Conservation (phyloP, 371 early-diverging fungal species). For the Syncephalis plumigaleata region DNA sequence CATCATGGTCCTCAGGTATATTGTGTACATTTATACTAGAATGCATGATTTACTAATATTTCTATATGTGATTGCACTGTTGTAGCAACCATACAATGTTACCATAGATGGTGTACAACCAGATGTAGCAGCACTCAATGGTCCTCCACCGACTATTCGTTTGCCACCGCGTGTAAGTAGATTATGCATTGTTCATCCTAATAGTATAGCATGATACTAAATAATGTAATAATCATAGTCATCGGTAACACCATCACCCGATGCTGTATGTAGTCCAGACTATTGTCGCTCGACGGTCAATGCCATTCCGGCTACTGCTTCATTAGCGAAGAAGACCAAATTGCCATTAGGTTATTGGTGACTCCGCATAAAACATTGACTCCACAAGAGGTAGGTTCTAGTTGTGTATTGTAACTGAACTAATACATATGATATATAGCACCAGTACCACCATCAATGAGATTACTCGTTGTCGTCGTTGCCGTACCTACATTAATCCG, state of each 20-base stretch:
- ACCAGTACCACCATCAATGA: constrained; percentile 74
- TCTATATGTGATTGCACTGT: constrained; percentile 4
- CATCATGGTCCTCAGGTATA: constrained; percentile 16
- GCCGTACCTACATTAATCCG: constrained; percentile 92
- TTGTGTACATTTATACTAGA: background rate
- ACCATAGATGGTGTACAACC: constrained; percentile 33
- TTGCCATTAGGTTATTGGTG: constrained; percentile 77
- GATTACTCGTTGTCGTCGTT: constrained; percentile 88
- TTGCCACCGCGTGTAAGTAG: constrained; percentile 28
- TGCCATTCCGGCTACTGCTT: constrained; percentile 65
- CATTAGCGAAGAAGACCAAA: constrained; percentile 62
- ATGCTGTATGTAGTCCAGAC: constrained; percentile 46
- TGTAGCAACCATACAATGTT: constrained; percentile 15
- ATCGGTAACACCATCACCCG: constrained; percentile 48
- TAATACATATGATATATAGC: background rate
- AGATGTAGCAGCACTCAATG: constrained; percentile 27
- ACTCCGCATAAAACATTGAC: constrained; percentile 59
- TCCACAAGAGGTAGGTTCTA: constrained; percentile 24
- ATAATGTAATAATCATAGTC: constrained; percentile 16
- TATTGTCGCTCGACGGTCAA: constrained; percentile 82
- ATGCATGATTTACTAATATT: background rate
- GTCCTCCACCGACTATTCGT: constrained; percentile 29
- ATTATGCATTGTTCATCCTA: no score
- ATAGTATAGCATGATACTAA: constrained; percentile 9
- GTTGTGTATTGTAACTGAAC: background rate